These are phyloP conservation scores for Penicillium sp. DNA, from an alignment of 2,329 filamentous ascomycete genomes.

Conservation along the genomic window DNA sequence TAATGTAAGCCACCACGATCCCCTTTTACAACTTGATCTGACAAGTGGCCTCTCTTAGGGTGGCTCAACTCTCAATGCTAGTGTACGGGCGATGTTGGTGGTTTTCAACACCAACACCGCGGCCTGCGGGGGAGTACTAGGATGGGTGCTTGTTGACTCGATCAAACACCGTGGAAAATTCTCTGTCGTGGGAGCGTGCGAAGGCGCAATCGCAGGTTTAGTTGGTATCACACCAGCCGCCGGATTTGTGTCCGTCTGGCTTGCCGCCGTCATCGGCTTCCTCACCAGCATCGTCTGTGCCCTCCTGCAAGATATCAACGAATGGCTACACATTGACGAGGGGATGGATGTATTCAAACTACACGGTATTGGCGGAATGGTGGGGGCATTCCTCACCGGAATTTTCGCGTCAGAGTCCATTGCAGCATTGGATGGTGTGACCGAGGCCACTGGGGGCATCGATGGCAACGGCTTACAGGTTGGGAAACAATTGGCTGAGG, in stretches of 20 bases:
- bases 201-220: constrained; percentile 58
- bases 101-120: constrained; percentile 60
- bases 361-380: constrained; percentile 58
- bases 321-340: constrained; percentile 57
- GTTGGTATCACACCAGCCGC: constrained; percentile 61
- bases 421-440: constrained; percentile 51
- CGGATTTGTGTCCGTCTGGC: constrained; percentile 54
- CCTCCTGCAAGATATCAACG: constrained; percentile 51
- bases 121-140: constrained; percentile 54
- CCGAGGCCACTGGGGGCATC: constrained; percentile 49
- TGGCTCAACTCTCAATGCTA: constrained; percentile 54
- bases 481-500: constrained; percentile 57
- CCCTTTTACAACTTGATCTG: background rate
- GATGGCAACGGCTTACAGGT: constrained; percentile 58
- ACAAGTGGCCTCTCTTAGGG: constrained; percentile 33
- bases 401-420: constrained; percentile 52
- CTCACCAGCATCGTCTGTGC: constrained; percentile 54
- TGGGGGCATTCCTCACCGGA: constrained; percentile 58
- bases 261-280: constrained; percentile 57
- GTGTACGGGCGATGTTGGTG: constrained; percentile 55
- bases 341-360: constrained; percentile 62
- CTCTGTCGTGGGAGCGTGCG: constrained; percentile 57
- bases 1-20: constrained; percentile 41
- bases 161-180: constrained; percentile 54
- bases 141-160: constrained; percentile 56